Evolutionary conservation across 495 filamentous ascomycete species (phyloP).

Genomic region (Neurospora sp.): DNA sequence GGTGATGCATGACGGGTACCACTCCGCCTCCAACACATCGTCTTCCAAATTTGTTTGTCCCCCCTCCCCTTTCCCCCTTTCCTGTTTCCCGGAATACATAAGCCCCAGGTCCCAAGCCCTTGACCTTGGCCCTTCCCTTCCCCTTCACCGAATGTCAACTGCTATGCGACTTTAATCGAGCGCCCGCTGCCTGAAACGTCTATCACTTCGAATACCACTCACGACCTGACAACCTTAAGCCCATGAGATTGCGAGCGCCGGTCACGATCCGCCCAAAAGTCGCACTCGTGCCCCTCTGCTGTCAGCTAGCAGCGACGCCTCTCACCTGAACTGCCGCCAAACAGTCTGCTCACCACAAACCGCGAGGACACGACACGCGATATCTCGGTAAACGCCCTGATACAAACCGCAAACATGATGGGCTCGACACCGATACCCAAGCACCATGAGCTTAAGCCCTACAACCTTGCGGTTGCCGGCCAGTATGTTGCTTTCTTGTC

Average conservation of each 20-base stretch:
- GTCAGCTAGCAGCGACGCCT: neutral
- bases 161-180: neutral
- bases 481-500: conserved; percentile 58
- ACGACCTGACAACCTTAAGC: neutral
- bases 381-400: neutral
- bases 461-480: conserved; percentile 78
- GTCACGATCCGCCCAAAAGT: neutral
- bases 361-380: neutral
- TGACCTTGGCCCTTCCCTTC: neutral
- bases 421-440: conserved; percentile 29
- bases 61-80: neutral
- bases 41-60: neutral
- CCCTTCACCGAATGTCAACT: neutral
- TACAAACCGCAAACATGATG: conserved; percentile 17
- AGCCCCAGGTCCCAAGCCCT: neutral
- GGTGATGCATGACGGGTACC: neutral
- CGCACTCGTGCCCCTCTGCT: neutral
- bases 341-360: neutral
- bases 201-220: neutral
- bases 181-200: neutral
- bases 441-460: conserved; percentile 52
- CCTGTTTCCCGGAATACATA: neutral
- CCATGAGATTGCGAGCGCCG: neutral
- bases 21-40: neutral
- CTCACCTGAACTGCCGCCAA: neutral